Evolutionary conservation across 805 yeast species (phyloP), one percentile per base, ranked within the genome.

Genomic region (Hanseniaspora guilliermondii): DNA sequence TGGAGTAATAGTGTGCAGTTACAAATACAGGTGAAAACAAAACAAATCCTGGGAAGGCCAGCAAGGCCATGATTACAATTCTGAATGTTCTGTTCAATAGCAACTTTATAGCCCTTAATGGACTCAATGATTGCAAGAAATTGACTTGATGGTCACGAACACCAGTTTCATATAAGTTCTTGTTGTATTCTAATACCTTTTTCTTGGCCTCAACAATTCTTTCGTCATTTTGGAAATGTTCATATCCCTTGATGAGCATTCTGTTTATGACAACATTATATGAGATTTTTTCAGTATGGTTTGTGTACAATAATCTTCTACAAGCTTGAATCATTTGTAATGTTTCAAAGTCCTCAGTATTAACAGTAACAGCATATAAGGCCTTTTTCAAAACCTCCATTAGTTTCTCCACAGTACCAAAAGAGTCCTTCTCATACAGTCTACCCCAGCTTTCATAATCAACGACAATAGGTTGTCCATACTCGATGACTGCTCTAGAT

Each of bases 401-500:
- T 39, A 88, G 69, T 50, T 82, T 82, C 58, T 77, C 78, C 9
- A 89, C 85, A 0, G 95, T 86, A 53, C 78, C 86, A 55, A 82
- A 80, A 1, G 83, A 79, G 17, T 76, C 81, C 3, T 87, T 83
- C 17, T 73, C 64, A 21, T 75, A 66, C 65, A 91, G 89, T 66
- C 76, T 78, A 19, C 73, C 76, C 5, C 87, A 85, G 54, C 87
- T 70, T 38, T 76, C 78, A 22, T 70, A 68, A 3, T 77, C 67
- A 37, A 93, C 80, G 49, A 78, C 82, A 55, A 89, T 78, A 6
- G 96, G 96, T 55, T 80, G 76, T 16, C 98, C 98, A 69, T 89
- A 91, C 68, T 91, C 98, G 47, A 93, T 77, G 17, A 91, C 96
- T 2, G 96, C 97, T 61, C 98, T 77, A 6, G 96, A 87, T 67